Conservation (phyloP, 2,329 filamentous ascomycete species). For the Penicillium brevicompactum region DNA sequence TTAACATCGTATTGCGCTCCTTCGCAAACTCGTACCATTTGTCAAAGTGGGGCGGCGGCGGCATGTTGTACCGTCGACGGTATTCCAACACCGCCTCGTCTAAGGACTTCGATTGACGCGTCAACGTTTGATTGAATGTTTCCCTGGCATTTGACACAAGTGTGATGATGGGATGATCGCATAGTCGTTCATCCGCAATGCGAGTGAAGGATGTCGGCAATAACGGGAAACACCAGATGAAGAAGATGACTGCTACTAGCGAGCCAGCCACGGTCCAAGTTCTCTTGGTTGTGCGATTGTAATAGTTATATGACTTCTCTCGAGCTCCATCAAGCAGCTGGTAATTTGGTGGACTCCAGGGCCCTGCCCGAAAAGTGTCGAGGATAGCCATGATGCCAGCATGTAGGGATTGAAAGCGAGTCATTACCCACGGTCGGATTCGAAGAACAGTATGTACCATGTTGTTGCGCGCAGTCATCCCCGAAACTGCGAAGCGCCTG, state of each 20-base stretch:
- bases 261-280: background rate
- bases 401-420: background rate
- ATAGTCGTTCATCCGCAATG: background rate
- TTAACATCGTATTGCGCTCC: slow-evolving; percentile 6
- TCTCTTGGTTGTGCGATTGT: background rate
- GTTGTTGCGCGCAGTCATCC: background rate
- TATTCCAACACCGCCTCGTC: slow-evolving; percentile 15
- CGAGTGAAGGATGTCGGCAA: background rate
- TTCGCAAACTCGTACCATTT: slow-evolving; percentile 16
- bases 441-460: background rate
- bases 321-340: background rate
- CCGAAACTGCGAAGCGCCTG: background rate
- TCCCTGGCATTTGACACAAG: background rate
- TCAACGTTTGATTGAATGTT: slow-evolving; percentile 1
- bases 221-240: background rate
- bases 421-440: background rate
- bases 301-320: background rate
- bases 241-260: background rate
- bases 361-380: background rate
- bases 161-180: background rate
- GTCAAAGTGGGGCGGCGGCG: slow-evolving; percentile 15
- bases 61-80: slow-evolving; percentile 14
- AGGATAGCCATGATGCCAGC: background rate
- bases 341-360: background rate
- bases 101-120: slow-evolving; percentile 11